phyloP scores from a whole-genome alignment of 2,329 filamentous ascomycete species.

The Talaromyces amestolkiae region DNA sequence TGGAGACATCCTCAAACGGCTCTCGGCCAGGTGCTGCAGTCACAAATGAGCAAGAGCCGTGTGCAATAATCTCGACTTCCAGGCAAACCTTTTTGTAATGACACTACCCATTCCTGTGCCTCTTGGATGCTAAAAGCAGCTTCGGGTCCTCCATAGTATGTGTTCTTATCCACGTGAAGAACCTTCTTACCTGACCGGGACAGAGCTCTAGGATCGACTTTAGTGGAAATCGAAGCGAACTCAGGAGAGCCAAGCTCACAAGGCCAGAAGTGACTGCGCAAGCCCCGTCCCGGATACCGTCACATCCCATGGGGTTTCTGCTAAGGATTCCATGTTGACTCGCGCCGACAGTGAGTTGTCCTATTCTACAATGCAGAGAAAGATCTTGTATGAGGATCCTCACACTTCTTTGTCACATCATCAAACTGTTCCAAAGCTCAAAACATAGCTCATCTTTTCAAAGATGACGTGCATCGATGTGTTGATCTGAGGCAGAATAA shows the following conservation, averaged over 20 bases:
- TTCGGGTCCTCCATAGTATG: conserved; percentile 83
- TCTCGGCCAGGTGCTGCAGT: conserved; percentile 32
- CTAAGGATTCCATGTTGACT: conserved; percentile 66
- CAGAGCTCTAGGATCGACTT: conserved; percentile 66
- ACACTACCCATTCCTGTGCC: conserved; percentile 68
- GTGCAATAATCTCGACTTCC: background rate
- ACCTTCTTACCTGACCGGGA: conserved; percentile 90
- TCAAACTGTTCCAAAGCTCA: background rate
- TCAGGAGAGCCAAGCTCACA: conserved; percentile 52
- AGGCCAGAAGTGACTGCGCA: conserved; percentile 73
- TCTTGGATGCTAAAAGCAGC: conserved; percentile 84
- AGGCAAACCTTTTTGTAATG: conserved; percentile 39
- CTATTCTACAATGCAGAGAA: background rate
- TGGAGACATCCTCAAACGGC: conserved; percentile 41
- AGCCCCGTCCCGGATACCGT: conserved; percentile 76
- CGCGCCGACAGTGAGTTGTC: conserved; percentile 4
- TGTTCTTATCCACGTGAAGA: conserved; percentile 82
- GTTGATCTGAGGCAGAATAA: background rate
- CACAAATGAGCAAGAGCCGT: conserved; percentile 16
- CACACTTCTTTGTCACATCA: background rate
- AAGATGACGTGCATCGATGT: background rate
- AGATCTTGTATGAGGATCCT: background rate
- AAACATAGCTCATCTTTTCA: background rate
- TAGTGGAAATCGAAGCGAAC: conserved; percentile 52
- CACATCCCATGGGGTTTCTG: conserved; percentile 74